Evolutionary conservation across 495 filamentous ascomycete species (phyloP), one percentile per base, ranked within the genome.

Genomic region (Achaetomiella virescens): DNA sequence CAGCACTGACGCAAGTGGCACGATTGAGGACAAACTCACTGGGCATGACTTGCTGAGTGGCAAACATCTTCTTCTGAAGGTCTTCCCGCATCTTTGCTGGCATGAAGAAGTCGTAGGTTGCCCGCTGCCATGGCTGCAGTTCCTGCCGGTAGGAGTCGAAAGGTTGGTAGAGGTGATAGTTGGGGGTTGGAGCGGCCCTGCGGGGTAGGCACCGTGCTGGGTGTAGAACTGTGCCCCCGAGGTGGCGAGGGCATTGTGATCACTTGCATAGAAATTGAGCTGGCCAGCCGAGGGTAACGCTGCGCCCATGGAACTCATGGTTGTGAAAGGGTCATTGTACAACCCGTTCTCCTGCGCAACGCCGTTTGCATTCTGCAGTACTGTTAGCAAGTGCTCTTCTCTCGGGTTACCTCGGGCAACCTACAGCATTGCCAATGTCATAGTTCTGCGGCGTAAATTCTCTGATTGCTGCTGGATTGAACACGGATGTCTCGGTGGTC

Each of bases 91-190:
- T 68, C 38, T 85, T 81, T 57, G 90, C 89, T 1, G 89, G 83
- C 33, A 97, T 84, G 67, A 97, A 97, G 50, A 97, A 85, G 66
- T 96, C 90, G 65, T 91, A 88, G 11, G 86, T 85, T 55, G 83
- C 84, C 50, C 87, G 82, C 66, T 97, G 90, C 71, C 93, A 95
- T 3, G 84, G 81, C 51, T 86, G 76, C 14, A 90, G 76, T 56
- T 86, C 88, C 64, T 90, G 84, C 55, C 82, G 83, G 63, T 91
- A 84, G 8, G 90, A 84, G n/a, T 89, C 89, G 56, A 88, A 77
- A 0, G 91, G 90, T 20, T 90, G 88, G 66, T 97, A 98, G 7
- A 96, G 81, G 73, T 97, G 92, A 67, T 96, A 95, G 76, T 93
- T 83, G 50, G 89, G 85, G 88, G 89, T 64, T 91, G 90, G 74